Conservation (phyloP, 768 basidiomycete genomes). For the Clitopilus hobsonii region DNA sequence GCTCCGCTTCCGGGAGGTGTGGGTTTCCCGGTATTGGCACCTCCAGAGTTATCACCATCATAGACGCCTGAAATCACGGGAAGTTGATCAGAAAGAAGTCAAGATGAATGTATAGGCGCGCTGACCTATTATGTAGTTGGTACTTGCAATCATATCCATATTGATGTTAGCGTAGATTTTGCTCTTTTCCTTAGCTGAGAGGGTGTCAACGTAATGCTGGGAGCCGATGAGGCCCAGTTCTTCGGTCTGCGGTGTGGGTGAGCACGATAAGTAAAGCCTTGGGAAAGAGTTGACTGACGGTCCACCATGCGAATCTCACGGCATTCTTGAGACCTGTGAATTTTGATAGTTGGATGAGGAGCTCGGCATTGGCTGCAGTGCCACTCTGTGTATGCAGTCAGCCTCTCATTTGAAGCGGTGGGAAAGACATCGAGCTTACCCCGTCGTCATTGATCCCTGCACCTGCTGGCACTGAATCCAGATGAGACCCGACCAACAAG, state of each 20-base stretch:
- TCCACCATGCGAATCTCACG: conserved; percentile 28
- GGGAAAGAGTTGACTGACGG: conserved; percentile 4
- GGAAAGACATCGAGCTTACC: conserved; percentile 8
- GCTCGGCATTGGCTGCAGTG: conserved; percentile 21
- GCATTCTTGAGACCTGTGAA: conserved; percentile 23
- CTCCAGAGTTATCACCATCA: conserved; percentile 25
- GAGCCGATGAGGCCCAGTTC: conserved; percentile 27
- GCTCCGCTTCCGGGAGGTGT: conserved; percentile 23
- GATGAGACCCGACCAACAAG: conserved; percentile 22
- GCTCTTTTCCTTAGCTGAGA: conserved; percentile 16
- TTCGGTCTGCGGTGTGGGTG: conserved; percentile 12
- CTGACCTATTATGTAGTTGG: conserved; percentile 18
- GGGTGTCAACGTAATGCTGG: conserved; percentile 21
- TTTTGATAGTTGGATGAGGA: conserved; percentile 21
- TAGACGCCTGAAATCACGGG: conserved; percentile 15
- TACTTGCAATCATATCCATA: conserved; percentile 31
- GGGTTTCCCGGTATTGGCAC: conserved; percentile 17
- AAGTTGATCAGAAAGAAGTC: conserved; percentile 12
- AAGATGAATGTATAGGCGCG: neutral
- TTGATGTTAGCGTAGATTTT: conserved; percentile 30
- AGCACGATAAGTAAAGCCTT: neutral
- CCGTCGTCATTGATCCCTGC: conserved; percentile 27
- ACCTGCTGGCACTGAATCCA: conserved; percentile 26
- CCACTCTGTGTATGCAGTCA: conserved; percentile 10
- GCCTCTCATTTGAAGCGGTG: neutral